Base-by-base conservation (phyloP, 2,329 filamentous ascomycete species). In the Sphaerulina populicola region DNA sequence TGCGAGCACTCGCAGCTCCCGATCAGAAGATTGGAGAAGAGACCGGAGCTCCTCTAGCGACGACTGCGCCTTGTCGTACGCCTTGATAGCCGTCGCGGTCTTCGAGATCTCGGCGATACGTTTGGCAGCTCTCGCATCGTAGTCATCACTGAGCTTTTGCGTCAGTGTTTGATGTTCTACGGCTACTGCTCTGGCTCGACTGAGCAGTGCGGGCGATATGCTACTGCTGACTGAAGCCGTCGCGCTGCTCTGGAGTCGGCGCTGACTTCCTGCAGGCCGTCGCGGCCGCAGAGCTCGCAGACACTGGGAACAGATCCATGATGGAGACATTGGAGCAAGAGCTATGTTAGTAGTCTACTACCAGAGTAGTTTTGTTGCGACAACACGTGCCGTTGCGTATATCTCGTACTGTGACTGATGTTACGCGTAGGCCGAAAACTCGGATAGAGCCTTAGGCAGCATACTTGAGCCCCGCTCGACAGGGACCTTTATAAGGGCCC, bases 21-120 rank as follows among this genome's bases (percentile, higher is more conserved):
- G 60, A 59, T 85, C 81, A 12, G 61, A 51, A 7, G 55, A 78
- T 77, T 15, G 71, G 9, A 94, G 82, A 47, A 98, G 77, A 7
- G 82, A 75, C 9, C 83, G 80, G 47, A 98, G 78, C 69, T 97
- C 93, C 44, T 66, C 54, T 48, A 81, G 71, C 44, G 78, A 74
- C 72, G 80, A 75, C 47, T 75, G 75, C 42, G 79, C 77, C 53
- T 74, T 72, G 44, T 82, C 76, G 73, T 78, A 83, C 60, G 77
- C 72, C 57, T 73, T 71, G 53, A 83, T 62, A 3, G 77, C 76
- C 36, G 71, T 67, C 33, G 75, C 72, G 4, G 80, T 72, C 15
- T 71, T 65, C 12, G 74, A 70, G 46, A 82, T 69, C 59, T 82
- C 77, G 37, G 78, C 80, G 29, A 77, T 63, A 57, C 76, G 75